phyloP scores from a whole-genome alignment of 805 yeast genomes.

The Saccharomycopsis guyanensis region DNA sequence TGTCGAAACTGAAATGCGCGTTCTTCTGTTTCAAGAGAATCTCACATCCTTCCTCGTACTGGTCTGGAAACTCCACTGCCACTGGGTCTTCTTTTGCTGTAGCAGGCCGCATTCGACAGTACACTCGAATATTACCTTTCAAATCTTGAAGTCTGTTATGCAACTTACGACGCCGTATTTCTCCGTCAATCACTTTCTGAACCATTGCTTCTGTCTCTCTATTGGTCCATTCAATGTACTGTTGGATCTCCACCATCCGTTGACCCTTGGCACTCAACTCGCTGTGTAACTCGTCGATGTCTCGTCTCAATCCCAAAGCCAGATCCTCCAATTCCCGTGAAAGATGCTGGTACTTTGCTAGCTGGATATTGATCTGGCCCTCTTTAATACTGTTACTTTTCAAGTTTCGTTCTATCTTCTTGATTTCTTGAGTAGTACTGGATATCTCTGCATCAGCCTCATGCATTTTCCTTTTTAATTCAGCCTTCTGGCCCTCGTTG shows the following conservation, averaged over 20 bases:
- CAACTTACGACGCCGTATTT: constrained; percentile 48
- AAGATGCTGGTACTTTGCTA: constrained; percentile 7
- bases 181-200: constrained; percentile 39
- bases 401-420: constrained; percentile 4
- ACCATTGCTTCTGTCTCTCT: constrained; percentile 28
- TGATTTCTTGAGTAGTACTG: not conserved
- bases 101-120: constrained; percentile 75
- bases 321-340: not conserved
- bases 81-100: constrained; percentile 20
- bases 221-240: constrained; percentile 2
- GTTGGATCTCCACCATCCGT: constrained; percentile 19
- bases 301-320: constrained; percentile 10
- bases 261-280: not conserved
- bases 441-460: constrained; percentile 22
- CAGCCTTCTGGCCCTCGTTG: constrained; percentile 26
- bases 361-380: constrained; percentile 12
- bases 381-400: constrained; percentile 23
- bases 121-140: constrained; percentile 88
- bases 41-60: constrained; percentile 22
- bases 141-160: constrained; percentile 77
- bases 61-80: constrained; percentile 13
- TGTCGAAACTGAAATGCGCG: constrained; percentile 60
- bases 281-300: constrained; percentile 4
- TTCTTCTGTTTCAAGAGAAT: constrained; percentile 24
- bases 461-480: constrained; percentile 26